These are phyloP conservation scores for Ustilago esculenta DNA, from an alignment of 1,284 basidiomycete genomes.

Conservation along the genomic window DNA sequence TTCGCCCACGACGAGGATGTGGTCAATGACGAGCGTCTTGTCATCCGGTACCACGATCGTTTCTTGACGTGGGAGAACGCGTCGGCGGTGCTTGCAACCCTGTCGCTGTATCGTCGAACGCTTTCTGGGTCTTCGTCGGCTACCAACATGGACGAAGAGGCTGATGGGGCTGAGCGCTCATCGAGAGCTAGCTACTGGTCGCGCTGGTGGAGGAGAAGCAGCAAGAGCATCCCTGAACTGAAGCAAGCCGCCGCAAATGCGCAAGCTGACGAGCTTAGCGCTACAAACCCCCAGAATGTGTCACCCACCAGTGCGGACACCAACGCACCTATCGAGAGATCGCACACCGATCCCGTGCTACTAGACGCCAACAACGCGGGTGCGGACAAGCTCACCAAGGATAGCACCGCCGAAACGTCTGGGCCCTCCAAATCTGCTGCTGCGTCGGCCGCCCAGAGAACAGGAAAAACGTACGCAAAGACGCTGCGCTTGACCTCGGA, in stretches of 20 bases:
- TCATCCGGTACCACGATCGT: constrained; percentile 69
- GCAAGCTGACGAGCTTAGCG: constrained; percentile 1
- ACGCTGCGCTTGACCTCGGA: constrained; percentile 86
- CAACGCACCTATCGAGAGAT: constrained; percentile 43
- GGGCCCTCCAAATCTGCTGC: constrained; percentile 3
- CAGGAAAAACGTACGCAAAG: constrained; percentile 82
- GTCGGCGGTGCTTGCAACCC: constrained; percentile 70
- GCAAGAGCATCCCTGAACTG: constrained; percentile 43
- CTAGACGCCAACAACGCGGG: constrained; percentile 19
- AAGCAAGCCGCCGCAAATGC: constrained; percentile 20
- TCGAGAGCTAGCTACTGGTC: constrained; percentile 52
- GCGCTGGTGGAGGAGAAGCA: constrained; percentile 60
- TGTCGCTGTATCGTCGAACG: constrained; percentile 62
- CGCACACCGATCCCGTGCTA: constrained; percentile 48
- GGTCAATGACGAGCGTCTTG: constrained; percentile 70
- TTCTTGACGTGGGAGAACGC: constrained; percentile 71
- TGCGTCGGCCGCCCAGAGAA: constrained; percentile 5
- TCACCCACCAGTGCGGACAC: background rate
- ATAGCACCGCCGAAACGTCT: background rate
- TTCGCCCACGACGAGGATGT: constrained; percentile 70
- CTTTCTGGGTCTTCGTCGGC: constrained; percentile 19
- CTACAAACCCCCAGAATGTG: background rate
- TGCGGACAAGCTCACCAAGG: constrained; percentile 1
- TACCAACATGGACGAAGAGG: constrained; percentile 41
- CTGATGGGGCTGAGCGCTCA: constrained; percentile 46